Evolutionary conservation across 352 stramenopile genomes (phyloP).

Genomic region (Globisporangium parvum): DNA sequence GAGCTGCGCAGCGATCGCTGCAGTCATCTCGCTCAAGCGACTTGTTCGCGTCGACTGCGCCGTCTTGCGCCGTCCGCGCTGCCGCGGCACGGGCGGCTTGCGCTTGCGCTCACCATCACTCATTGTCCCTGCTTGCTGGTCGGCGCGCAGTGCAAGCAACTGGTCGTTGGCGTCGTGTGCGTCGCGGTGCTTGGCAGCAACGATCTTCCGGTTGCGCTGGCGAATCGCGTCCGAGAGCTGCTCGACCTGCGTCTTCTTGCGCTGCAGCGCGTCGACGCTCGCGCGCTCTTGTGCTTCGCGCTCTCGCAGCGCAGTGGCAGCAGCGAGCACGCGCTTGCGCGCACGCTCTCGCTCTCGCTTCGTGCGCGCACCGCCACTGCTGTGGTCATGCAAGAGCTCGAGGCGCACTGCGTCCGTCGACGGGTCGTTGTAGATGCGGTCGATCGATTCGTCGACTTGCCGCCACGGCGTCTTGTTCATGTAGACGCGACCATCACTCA

Average conservation of each 20-base stretch:
- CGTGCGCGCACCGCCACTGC: slow-evolving; percentile 7
- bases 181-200: background rate
- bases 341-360: slow-evolving; percentile 41
- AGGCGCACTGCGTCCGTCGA: slow-evolving; percentile 44
- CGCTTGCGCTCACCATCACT: background rate
- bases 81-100: background rate
- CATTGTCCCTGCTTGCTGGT: background rate
- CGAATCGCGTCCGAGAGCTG: slow-evolving; percentile 54
- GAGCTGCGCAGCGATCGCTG: background rate
- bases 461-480: slow-evolving; percentile 18
- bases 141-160: too few species aligned
- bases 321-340: slow-evolving; percentile 31
- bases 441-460: slow-evolving; percentile 40
- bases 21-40: background rate
- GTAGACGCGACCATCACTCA: background rate
- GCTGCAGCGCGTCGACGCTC: slow-evolving; percentile 4
- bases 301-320: slow-evolving; percentile 37
- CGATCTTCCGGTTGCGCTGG: slow-evolving; percentile 32
- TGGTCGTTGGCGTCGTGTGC: too few species aligned
- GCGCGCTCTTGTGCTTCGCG: slow-evolving; percentile 17
- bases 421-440: slow-evolving; percentile 53
- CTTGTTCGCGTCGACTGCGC: background rate
- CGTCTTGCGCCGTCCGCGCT: background rate
- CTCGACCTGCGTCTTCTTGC: slow-evolving; percentile 35
- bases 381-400: slow-evolving; percentile 26